Base-by-base conservation (phyloP, 176 grass and related monocot genomes). In the Hyparrhenia diplandra region DNA sequence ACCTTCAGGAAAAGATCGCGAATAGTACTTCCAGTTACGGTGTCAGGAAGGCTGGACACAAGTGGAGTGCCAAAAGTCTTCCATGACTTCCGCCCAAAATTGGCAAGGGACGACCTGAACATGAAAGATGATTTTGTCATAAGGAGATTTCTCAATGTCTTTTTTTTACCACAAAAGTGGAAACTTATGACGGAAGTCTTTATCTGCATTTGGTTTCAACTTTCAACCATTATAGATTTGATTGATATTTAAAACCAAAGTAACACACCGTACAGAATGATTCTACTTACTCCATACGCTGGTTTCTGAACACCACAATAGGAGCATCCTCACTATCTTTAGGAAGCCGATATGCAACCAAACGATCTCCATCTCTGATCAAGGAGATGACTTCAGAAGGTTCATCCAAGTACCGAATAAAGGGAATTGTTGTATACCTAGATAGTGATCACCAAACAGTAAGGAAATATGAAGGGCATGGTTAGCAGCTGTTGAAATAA, bases 1-100 rank as follows among this genome's bases (percentile, higher is more conserved):
- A 91, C 51, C 69, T 90, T 99, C 20, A 85, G 64, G 88, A 90
- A 93, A 49, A 87, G 83, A 34, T 85, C 37, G 12, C n/a, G 37
- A 39, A 99, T 85, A 30, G 77, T 85, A 64, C 69, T 83, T 67
- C 89, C 97, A 72, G 83, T 87, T 69, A 90, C 37, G 86, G 85
- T 82, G 18, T 88, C 80, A 4, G 81, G 91, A 64, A 95, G 82
- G 67, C 79, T 84, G 85, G 90, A 74, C 11, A 93, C 67, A 76
- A 99, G 86, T 63, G 96, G 96, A 73, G 83, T 72, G 66, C 96
- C 96, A 91, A 99, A 95, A 83, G n/a, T 52, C 80, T 88, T 91
- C 96, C 84, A 90, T 60, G 86, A 91, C 79, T 87, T 89, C 83
- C 87, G 85, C 36, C 90, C 86, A 82, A 95, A 89, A 57, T 86